A percentile compares a stretch with the other conserved stretches of the same genome.
Conservation (phyloP, 2,329 filamentous ascomycete species). For the Septoria linicola region DNA sequence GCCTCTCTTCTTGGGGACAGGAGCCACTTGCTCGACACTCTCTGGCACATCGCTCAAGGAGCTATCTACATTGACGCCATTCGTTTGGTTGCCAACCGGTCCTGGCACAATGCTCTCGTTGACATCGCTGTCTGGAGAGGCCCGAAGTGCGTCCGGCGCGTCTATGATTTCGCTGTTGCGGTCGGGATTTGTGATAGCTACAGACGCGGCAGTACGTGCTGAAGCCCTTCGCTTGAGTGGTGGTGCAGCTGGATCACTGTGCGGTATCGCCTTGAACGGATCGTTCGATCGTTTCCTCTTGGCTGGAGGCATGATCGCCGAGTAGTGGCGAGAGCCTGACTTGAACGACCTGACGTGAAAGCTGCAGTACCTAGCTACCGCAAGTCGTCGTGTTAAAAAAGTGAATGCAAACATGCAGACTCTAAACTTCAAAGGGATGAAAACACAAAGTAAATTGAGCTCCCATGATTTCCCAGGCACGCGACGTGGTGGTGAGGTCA, state of each 20-base stretch:
- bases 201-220: conserved; percentile 17
- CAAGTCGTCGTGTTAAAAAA: too few relatives aligned
- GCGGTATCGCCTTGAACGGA: conserved; percentile 3
- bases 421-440: too few relatives aligned
- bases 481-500: too few relatives aligned
- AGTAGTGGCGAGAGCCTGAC: background rate
- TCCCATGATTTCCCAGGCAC: too few relatives aligned
- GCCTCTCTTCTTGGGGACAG: conserved; percentile 18
- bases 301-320: conserved; percentile 25
- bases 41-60: conserved; percentile 40
- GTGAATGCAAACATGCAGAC: too few relatives aligned
- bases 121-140: conserved; percentile 45
- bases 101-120: conserved; percentile 35
- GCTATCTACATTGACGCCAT: conserved; percentile 29
- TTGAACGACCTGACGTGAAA: too few relatives aligned
- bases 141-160: conserved; percentile 43
- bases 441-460: too few relatives aligned
- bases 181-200: conserved; percentile 31
- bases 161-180: conserved; percentile 45
- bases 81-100: conserved; percentile 26
- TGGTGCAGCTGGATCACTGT: conserved; percentile 5
- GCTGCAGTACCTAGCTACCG: too few relatives aligned
- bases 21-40: conserved; percentile 31
- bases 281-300: conserved; percentile 31
- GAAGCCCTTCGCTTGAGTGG: conserved; percentile 22